phyloP scores from a whole-genome alignment of 495 filamentous ascomycete species.

The Haplographium delicatum region DNA sequence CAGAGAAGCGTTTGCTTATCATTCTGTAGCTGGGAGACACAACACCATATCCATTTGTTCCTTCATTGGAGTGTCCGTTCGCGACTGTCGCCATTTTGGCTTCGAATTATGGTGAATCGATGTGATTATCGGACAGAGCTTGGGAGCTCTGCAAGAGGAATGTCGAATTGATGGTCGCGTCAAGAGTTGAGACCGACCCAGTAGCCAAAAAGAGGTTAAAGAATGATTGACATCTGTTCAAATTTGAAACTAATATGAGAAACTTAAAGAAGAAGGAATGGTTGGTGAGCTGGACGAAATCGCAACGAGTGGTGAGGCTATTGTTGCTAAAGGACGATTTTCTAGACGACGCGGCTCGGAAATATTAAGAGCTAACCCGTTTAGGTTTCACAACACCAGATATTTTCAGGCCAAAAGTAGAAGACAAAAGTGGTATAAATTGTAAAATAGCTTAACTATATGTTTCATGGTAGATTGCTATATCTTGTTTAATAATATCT shows the following conservation, averaged over 20 bases:
- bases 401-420: too few relatives aligned
- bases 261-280: too few relatives aligned
- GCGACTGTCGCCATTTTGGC: constrained; percentile 45
- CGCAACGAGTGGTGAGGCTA: too few relatives aligned
- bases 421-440: too few relatives aligned
- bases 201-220: neutral
- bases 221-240: neutral
- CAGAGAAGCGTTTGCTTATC: constrained; percentile 64
- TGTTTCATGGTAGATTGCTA: too few relatives aligned
- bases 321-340: too few relatives aligned
- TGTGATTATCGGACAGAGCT: neutral
- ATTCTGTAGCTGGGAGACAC: constrained; percentile 12
- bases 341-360: neutral
- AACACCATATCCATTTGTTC: constrained; percentile 25
- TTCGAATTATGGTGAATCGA: neutral
- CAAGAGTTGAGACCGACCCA: neutral
- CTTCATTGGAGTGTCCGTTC: constrained; percentile 54
- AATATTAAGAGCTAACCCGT: neutral
- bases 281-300: too few relatives aligned
- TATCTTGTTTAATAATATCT: too few relatives aligned
- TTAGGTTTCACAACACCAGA: neutral
- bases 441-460: too few relatives aligned
- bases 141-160: neutral
- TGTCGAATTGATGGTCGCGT: neutral
- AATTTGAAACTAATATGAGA: too few relatives aligned